phyloP scores from a whole-genome alignment of 345 rosid genomes.

The Brassica cretica region DNA sequence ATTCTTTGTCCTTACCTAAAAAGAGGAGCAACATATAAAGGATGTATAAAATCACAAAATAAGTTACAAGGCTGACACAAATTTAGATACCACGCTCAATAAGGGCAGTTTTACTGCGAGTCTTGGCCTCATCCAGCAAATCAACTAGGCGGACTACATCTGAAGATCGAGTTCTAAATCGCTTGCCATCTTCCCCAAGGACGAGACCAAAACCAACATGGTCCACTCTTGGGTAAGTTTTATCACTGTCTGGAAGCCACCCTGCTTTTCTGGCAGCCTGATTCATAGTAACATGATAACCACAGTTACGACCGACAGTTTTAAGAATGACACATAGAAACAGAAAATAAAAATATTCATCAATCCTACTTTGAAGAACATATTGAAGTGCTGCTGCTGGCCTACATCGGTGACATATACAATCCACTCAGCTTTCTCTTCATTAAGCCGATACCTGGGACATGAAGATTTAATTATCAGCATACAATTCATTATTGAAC shows the following conservation, averaged over 20 bases:
- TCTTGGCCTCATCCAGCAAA: slow-evolving; percentile 94
- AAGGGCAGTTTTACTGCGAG: slow-evolving; percentile 73
- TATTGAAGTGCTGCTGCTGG: slow-evolving; percentile 90
- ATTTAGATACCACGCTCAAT: slow-evolving; percentile 68
- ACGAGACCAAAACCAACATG: slow-evolving; percentile 98
- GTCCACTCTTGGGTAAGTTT: slow-evolving; percentile 59
- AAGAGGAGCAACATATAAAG: slow-evolving; percentile 17
- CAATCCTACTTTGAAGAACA: slow-evolving; percentile 80
- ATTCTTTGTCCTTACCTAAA: slow-evolving; percentile 80
- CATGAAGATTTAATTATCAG: slow-evolving; percentile 16
- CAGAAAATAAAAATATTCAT: background rate
- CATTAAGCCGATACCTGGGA: slow-evolving; percentile 84
- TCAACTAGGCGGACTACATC: slow-evolving; percentile 95
- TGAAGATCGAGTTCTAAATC: slow-evolving; percentile 77
- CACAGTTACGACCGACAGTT: slow-evolving; percentile 18
- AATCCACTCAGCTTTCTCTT: slow-evolving; percentile 96
- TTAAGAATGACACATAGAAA: background rate
- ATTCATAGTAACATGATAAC: slow-evolving; percentile 21
- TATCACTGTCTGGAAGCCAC: slow-evolving; percentile 72
- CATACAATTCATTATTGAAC: slow-evolving; percentile 12
- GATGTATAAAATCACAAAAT: background rate
- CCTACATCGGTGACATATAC: slow-evolving; percentile 97
- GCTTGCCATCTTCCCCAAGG: slow-evolving; percentile 90
- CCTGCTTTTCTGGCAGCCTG: slow-evolving; percentile 93
- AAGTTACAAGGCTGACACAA: slow-evolving; percentile 5